A percentile compares a stretch with the other conserved stretches of the same genome.
phyloP scores from a whole-genome alignment of 306 rosid species.

The Ziziphus jujuba region DNA sequence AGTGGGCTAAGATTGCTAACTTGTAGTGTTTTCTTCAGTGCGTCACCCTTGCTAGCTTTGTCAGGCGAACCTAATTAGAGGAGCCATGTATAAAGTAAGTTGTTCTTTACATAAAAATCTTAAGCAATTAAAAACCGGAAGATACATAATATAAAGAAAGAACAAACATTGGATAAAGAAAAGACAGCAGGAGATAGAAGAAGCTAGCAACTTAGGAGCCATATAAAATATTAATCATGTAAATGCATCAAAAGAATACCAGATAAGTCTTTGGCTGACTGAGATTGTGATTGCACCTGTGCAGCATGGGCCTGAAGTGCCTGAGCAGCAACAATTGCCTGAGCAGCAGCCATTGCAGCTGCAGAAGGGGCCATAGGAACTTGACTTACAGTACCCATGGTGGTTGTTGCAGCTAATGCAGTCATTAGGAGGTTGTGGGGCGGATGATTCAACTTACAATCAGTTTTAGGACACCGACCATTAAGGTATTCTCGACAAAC shows the following conservation, averaged over 20 bases:
- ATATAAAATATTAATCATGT: background rate
- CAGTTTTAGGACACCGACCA: conserved; percentile 90
- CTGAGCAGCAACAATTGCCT: conserved; percentile 99
- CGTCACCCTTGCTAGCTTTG: conserved; percentile 69
- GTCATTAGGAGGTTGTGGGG: conserved; percentile 96
- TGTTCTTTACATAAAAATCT: background rate
- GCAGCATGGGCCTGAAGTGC: conserved; percentile 99
- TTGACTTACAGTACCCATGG: conserved; percentile 90
- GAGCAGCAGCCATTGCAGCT: conserved; percentile 99
- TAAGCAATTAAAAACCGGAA: background rate
- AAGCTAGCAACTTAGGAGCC: conserved; percentile 6
- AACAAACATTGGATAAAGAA: conserved; percentile 1
- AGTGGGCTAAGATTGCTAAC: conserved; percentile 99
- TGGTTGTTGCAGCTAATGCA: conserved; percentile 92
- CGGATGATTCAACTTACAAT: conserved; percentile 93
- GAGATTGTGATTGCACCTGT: conserved; percentile 79
- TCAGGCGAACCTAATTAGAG: conserved; percentile 64
- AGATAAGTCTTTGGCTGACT: conserved; percentile 74
- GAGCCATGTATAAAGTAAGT: conserved; percentile 22
- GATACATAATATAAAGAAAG: background rate
- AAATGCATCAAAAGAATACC: conserved; percentile 51
- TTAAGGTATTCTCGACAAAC: conserved; percentile 92
- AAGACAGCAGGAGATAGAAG: conserved; percentile 7
- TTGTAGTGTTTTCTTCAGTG: conserved; percentile 89
- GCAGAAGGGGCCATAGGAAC: conserved; percentile 99